Evolutionary conservation across 306 rosid genomes (phyloP), one percentile per base, ranked within the genome.

Genomic region (Cucumis sativus): DNA sequence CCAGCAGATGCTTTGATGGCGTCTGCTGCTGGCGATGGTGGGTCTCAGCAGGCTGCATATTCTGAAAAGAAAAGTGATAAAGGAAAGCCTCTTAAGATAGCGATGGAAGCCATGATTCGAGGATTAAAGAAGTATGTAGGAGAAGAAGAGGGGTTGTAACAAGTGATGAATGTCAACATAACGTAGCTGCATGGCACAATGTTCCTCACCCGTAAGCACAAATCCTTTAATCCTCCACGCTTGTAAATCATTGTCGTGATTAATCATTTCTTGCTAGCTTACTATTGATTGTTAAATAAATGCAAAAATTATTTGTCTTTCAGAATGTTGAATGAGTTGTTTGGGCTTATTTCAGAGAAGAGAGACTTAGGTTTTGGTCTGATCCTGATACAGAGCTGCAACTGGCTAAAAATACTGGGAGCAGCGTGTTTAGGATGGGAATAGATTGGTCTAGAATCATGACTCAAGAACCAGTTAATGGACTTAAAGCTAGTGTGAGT

Each of bases 331-430:
- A 80, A 67, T 52, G 62, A 66, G 72, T 65, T 58, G 76, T 76
- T 84, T 86, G 79, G 76, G 59, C 69, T 80, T 79, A 65, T 85
- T 86, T 80, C 91, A 95, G 98, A 85, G 90, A 90, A 86, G 96
- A 92, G 88, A 92, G 98, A 84, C 81, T 95, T 80, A 91, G 89
- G 89, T 95, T 95, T 92, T 95, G 98, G 98, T 89, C 98, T 55
- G 97, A 95, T 84, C 98, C 98, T 82, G 98, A 95, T 87, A 86
- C 85, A 76, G 98, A 95, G 84, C 80, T 95, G 71, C 88, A 89
- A 54, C 81, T 92, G 84, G 97, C 98, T 59, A 92, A 95, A 80
- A 88, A 81, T 80, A 92, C 98, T 18, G 98, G 98, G 28, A 69
- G 87, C 62, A 82, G 86, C 65, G 96, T 95, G 78, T 95, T 95